These are phyloP conservation scores for Trichoderma asperelloides DNA, from an alignment of 495 filamentous ascomycete species.

Conservation along the genomic window DNA sequence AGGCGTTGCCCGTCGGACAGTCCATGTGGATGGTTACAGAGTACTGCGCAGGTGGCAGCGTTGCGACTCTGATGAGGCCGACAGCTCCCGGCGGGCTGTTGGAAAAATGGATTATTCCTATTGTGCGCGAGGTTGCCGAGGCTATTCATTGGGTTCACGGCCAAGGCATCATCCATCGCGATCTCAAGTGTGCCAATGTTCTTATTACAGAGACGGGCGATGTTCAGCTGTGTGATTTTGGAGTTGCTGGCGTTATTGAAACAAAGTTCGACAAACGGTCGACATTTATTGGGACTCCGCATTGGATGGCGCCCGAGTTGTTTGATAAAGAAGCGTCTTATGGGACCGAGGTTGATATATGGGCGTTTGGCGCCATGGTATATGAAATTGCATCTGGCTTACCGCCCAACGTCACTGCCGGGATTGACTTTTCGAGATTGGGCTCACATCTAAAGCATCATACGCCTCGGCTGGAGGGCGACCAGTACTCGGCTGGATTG, in stretches of 20 bases:
- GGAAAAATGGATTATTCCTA: slow-evolving; percentile 84
- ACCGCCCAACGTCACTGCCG: slow-evolving; percentile 56
- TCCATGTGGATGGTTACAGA: slow-evolving; percentile 95
- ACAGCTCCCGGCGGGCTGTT: slow-evolving; percentile 65
- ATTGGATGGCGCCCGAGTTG: slow-evolving; percentile 96
- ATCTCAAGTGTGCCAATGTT: slow-evolving; percentile 93
- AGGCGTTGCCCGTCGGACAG: slow-evolving; percentile 75
- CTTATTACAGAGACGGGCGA: slow-evolving; percentile 79
- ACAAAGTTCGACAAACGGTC: slow-evolving; percentile 75
- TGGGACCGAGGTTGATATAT: slow-evolving; percentile 76
- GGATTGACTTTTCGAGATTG: slow-evolving; percentile 41
- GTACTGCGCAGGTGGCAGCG: slow-evolving; percentile 89
- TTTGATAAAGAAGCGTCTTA: slow-evolving; percentile 49
- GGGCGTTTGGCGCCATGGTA: slow-evolving; percentile 87
- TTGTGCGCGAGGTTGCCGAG: slow-evolving; percentile 77
- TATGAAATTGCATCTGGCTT: slow-evolving; percentile 87
- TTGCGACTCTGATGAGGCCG: slow-evolving; percentile 68
- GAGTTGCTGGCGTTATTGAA: slow-evolving; percentile 81
- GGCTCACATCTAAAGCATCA: slow-evolving; percentile 53
- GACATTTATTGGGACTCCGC: slow-evolving; percentile 87
- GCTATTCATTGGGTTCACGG: slow-evolving; percentile 82
- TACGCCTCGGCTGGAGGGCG: slow-evolving; percentile 64
- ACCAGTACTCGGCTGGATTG: slow-evolving; percentile 64
- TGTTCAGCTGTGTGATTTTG: slow-evolving; percentile 92
- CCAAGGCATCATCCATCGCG: slow-evolving; percentile 88